Evolutionary conservation across 2,329 filamentous ascomycete species (phyloP), one percentile per base, ranked within the genome.

Genomic region (Aspergillus tamarii): DNA sequence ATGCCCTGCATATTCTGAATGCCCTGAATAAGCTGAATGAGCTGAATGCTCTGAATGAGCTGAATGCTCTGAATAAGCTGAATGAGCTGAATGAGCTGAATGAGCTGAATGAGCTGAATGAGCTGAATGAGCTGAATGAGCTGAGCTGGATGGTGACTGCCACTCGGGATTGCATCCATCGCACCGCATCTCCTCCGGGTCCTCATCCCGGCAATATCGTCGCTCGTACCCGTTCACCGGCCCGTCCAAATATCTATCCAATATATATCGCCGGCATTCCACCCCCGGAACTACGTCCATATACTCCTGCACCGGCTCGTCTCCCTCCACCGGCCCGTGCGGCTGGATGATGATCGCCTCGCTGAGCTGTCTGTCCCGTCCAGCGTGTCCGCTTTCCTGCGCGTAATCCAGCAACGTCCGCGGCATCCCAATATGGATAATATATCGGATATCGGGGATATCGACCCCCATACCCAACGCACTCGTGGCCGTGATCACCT

Each of bases 1-100:
- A 34, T 34, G 10, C 12, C 1, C n/a, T 1, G n/a, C 8, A 45
- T 11, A 9, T 12, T 0, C n/a, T 11, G n/a, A 41, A n/a, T 26
- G 23, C 23, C 23, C 11, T 34, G 32, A 3, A 34, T 34, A 2
- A 23, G 6, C n/a, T 1, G n/a, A n/a, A 45, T 23, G 9, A 23
- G 0, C n/a, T 11, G n/a, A 41, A n/a, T 34, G 10, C 12, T 1
- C n/a, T 1, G n/a, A 9, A 45, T 23, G 8, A 23, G 0, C n/a
- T 11, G n/a, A 41, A n/a, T 26, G 23, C 23, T 4, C 23, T 26
- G 23, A 2, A 26, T 26, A 26, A 2, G 2, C 11, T 34, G 32
- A 3, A 34, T 34, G 10, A 12, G 1, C n/a, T 1, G n/a, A n/a
- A 45, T 23, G 8, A 23, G 0, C n/a, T 11, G n/a, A 41, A n/a